Evolutionary conservation across 1,284 basidiomycete genomes (phyloP), one percentile per base, ranked within the genome.

Genomic region (Rhizopogon parksii): DNA sequence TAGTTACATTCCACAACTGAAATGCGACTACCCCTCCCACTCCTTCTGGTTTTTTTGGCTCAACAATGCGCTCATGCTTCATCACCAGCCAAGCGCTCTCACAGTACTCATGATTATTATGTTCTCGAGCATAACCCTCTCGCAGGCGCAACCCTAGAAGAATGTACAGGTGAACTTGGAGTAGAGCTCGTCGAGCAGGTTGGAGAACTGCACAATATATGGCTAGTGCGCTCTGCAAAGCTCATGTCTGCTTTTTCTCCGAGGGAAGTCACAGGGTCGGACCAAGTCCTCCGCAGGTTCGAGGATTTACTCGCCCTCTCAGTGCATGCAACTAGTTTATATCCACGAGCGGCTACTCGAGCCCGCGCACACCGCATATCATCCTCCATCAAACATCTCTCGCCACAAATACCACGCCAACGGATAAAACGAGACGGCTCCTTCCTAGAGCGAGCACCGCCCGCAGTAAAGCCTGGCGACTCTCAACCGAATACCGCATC

Each of bases 71-170:
- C 57, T 37, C 57, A 42, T 15, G 46, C 53, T 17, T 40, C 59
- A 49, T 61, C 59, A 39, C 77, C 76, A 36, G 60, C 69, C 54
- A 78, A 71, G 60, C 76, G 76, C 43, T 69, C 71, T 39, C 95
- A 98, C 68, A 69, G 77, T 58, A 85, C 88, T 6, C 89, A 98
- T 69, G 77, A 88, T 59, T 99, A 99, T 73, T 95, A 95, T 72
- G 87, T 92, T 54, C 68, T 95, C 24, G 85, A 93, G 66, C 80
- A 91, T 64, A 70, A 78, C 59, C 79, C 87, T 46, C 62, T 63
- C 6, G 65, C 69, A 45, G 74, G 74, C 35, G 72, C 75, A 54
- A 78, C 86, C 51, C 70, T 86, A 56, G 68, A 68, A 42, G 77
- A 83, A 47, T 73, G 88, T 40, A 78, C 85, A 1, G 56, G 68